Base-by-base conservation (phyloP, 306 rosid genomes). In the Clitoria ternatea region DNA sequence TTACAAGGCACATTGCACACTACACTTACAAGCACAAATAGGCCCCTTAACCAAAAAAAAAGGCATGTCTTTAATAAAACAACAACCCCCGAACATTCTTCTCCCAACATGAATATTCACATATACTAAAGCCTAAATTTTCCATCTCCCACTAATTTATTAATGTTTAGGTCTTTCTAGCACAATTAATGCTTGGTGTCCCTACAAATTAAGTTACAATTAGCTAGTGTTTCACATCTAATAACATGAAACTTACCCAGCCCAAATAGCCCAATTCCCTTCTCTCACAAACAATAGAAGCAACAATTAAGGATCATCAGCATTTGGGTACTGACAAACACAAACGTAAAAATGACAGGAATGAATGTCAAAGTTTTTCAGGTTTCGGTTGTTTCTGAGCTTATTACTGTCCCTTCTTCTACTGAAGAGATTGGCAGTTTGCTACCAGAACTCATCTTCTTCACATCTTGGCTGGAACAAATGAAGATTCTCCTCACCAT, bases 401-500 rank as follows among this genome's bases (percentile, higher is more conserved):
- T 88, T 69, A 81, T 72, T 29, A 76, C 84, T 0, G 83, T 86
- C 39, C 88, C 92, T n/a, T 94, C 90, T 77, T 94, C 97, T 27
- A 81, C 70, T 7, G 89, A 77, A 44, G 86, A 83, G 64, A 81
- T 59, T 0, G 84, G 85, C 32, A 79, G 79, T 64, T 87, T 85
- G 77, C 87, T 85, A 69, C 88, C 92, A 2, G 86, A 43, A 37
- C 81, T 87, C 86, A 90, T 84, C 79, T 88, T 92, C 83, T 87
- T 94, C 70, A 91, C 90, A 52, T 91, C 92, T 71, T 76, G 86
- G 77, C 90, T 87, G n/a, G 90, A 90, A 61, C 92, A 85, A 48
- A 95, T 91, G 24, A 87, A 85, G 78, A 95, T 95, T 79, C 96
- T 87, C 61, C 82, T 89, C 70, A 87, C 99, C 86, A 91, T 85